phyloP scores from a whole-genome alignment of 2,329 filamentous ascomycete species.

The Colletotrichum zoysiae region DNA sequence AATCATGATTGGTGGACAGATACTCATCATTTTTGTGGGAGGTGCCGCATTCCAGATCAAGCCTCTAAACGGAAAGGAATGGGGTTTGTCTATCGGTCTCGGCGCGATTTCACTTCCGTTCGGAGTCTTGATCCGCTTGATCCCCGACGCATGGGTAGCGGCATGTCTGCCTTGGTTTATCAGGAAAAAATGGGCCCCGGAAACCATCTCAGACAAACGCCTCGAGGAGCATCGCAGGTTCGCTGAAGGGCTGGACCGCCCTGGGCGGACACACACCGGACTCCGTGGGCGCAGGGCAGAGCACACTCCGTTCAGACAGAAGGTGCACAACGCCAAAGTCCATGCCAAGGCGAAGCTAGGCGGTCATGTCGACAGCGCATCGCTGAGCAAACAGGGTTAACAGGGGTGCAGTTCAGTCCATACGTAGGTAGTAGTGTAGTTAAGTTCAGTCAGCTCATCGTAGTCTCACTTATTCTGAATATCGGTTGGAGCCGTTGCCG shows the following conservation, averaged over 20 bases:
- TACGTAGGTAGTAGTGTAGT: neutral
- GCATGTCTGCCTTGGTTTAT: constrained; percentile 47
- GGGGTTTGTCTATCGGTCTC: constrained; percentile 85
- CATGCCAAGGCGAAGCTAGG: constrained; percentile 43
- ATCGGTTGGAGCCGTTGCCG: neutral
- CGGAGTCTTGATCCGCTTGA: constrained; percentile 77
- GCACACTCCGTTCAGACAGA: constrained; percentile 49
- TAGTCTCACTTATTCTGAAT: neutral
- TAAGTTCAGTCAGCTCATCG: neutral
- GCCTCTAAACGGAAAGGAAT: constrained; percentile 75
- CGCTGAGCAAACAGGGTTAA: constrained; percentile 49
- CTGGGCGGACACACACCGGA: constrained; percentile 49
- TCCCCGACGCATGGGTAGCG: constrained; percentile 72
- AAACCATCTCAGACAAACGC: constrained; percentile 43
- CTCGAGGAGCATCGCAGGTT: constrained; percentile 40
- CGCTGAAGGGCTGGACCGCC: constrained; percentile 45
- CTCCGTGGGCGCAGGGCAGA: constrained; percentile 49
- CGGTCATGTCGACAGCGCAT: neutral
- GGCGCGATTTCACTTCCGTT: constrained; percentile 82
- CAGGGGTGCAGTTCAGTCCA: neutral
- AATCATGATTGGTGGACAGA: constrained; percentile 86
- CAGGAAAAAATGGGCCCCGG: constrained; percentile 46
- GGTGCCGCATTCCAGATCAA: constrained; percentile 79
- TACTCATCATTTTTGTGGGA: constrained; percentile 88
- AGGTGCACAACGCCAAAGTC: constrained; percentile 48